Evolutionary conservation across 2,329 filamentous ascomycete genomes (phyloP).

Genomic region (Pseudogymnoascus sp.): DNA sequence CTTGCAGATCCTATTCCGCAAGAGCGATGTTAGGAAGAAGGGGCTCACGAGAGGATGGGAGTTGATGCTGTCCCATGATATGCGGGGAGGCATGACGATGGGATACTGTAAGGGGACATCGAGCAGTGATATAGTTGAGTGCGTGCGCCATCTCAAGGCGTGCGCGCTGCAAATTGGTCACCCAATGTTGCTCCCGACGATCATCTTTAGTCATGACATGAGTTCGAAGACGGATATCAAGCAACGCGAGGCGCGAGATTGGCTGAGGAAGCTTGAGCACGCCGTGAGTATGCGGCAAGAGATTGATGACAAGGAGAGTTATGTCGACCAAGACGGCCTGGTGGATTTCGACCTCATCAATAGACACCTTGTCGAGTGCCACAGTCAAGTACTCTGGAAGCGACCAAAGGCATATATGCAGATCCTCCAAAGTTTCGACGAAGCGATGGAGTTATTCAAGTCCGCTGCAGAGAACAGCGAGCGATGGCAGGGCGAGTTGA

Average conservation of each 20-base stretch:
- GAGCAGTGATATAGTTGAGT: conserved; percentile 44
- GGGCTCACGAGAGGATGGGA: conserved; percentile 57
- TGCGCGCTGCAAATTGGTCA: conserved; percentile 47
- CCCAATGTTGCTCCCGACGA: conserved; percentile 51
- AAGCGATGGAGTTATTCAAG: conserved; percentile 25
- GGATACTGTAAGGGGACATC: conserved; percentile 55
- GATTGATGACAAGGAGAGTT: conserved; percentile 33
- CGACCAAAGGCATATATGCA: conserved; percentile 53
- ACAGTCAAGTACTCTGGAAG: conserved; percentile 55
- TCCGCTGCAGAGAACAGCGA: neutral
- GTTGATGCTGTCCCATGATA: conserved; percentile 51
- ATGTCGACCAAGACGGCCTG: conserved; percentile 40
- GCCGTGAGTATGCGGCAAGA: conserved; percentile 50
- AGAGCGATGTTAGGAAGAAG: conserved; percentile 57
- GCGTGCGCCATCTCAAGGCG: conserved; percentile 42
- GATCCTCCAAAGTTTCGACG: conserved; percentile 41
- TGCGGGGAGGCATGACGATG: conserved; percentile 46
- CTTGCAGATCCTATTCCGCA: conserved; percentile 54
- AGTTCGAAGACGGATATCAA: conserved; percentile 48
- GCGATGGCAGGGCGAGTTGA: conserved; percentile 24
- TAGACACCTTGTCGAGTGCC: conserved; percentile 55
- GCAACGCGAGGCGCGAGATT: conserved; percentile 53
- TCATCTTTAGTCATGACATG: conserved; percentile 52
- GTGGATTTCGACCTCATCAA: conserved; percentile 53
- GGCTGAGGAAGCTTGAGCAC: conserved; percentile 52